Evolutionary conservation across 2,329 filamentous ascomycete species (phyloP).

Genomic region (Talaromyces sp.): DNA sequence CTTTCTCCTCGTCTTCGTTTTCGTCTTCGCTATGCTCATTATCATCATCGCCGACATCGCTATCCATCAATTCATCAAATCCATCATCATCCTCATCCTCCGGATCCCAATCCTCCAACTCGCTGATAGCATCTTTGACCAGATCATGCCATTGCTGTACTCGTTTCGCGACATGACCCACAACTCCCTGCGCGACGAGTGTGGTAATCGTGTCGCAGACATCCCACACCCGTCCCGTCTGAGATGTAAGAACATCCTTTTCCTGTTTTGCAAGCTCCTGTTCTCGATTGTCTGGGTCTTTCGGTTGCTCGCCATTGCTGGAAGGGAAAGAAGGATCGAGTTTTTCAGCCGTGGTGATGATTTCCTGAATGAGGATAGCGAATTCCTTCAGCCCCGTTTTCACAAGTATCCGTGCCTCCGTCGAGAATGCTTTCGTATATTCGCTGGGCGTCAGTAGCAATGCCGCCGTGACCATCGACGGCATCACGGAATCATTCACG

Average conservation of each 20-base stretch:
- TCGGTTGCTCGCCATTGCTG: constrained; percentile 7
- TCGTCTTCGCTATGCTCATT: constrained; percentile 4
- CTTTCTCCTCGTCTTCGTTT: constrained; percentile 23
- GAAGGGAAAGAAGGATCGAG: constrained; percentile 27
- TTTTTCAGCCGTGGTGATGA: constrained; percentile 49
- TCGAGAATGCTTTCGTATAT: constrained; percentile 62
- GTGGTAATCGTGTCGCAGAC: constrained; percentile 69
- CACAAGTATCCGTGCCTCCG: constrained; percentile 60
- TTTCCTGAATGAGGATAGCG: constrained; percentile 55
- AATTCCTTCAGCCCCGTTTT: constrained; percentile 62
- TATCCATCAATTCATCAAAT: constrained; percentile 37
- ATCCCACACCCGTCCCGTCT: constrained; percentile 78
- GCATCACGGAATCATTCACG: constrained; percentile 68
- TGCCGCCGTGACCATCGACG: constrained; percentile 67
- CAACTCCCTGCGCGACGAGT: constrained; percentile 64
- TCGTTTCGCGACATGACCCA: constrained; percentile 65
- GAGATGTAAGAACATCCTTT: constrained; percentile 56
- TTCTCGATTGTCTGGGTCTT: constrained; percentile 22
- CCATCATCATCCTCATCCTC: constrained; percentile 61
- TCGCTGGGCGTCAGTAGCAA: constrained; percentile 59
- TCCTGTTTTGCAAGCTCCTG: constrained; percentile 29
- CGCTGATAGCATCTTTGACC: constrained; percentile 76
- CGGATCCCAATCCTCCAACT: constrained; percentile 83
- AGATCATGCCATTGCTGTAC: constrained; percentile 70
- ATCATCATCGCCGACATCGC: constrained; percentile 24